Conservation (phyloP, 345 rosid species). For the Pseudoturritis turrita region DNA sequence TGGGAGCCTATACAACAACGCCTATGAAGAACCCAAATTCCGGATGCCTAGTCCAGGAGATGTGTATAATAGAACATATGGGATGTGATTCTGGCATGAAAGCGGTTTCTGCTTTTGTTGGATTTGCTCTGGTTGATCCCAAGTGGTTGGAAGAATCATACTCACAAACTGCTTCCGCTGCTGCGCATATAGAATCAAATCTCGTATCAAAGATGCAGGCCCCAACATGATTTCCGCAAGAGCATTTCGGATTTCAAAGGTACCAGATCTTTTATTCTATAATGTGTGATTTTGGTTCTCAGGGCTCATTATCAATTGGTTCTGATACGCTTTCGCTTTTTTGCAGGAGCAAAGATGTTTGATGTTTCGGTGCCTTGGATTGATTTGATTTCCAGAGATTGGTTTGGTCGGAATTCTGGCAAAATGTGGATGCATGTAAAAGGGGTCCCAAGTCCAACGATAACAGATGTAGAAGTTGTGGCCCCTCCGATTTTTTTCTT, state of each 20-base stretch:
- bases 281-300: not conserved
- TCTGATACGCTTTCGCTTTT: not conserved
- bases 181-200: not conserved
- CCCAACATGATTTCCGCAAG: not conserved
- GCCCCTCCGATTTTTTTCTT: not conserved
- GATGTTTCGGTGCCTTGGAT: conserved; percentile 2
- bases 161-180: not conserved
- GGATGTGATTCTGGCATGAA: conserved; percentile 51
- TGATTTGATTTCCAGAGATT: not conserved
- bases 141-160: not conserved
- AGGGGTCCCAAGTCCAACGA: not conserved
- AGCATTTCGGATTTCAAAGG: conserved; percentile 9
- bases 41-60: conserved; percentile 70
- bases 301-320: not conserved
- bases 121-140: conserved; percentile 17
- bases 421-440: not conserved
- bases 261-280: not conserved
- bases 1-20: conserved; percentile 41
- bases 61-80: conserved; percentile 67
- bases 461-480: not conserved
- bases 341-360: conserved; percentile 5
- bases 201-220: conserved; percentile 11
- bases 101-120: conserved; percentile 15
- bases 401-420: not conserved
- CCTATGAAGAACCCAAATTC: conserved; percentile 73